Base-by-base conservation (phyloP, 306 rosid species). In the Mucuna pruriens region DNA sequence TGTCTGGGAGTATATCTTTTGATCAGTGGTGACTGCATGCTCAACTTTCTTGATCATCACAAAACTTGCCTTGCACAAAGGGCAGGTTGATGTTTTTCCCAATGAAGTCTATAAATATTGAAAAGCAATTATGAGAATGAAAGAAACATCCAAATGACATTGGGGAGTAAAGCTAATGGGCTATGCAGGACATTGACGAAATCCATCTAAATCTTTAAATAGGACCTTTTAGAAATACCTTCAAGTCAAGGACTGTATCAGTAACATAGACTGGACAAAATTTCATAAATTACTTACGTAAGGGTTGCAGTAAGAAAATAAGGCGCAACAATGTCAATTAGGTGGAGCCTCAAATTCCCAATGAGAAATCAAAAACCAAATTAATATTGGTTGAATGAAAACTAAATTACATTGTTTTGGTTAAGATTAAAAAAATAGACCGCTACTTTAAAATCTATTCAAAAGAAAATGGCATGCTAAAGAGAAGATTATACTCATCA, bases 21-120 rank as follows among this genome's bases (percentile, higher is more conserved):
- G 97, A 88, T 90, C 94, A 34, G 61, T 66, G 15, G 86, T 49
- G 42, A 81, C 94, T 38, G 91, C 91, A 77, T 86, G 89, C 81
- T 95, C 97, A 81, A 90, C 85, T 86, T 88, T 93, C 61, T 83
- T 87, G 60, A 95, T 89, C 86, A 20, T 80, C 42, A 9, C 31
- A 95, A 93, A 89, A 71, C 84, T 76, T 64, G 85, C 87, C 88
- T 93, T 93, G 98, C 99, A 95, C 89, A 95, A 81, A 65, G 98
- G 99, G 82, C 98, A 95, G 15, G 89, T 86, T 81, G 94, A 82
- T 29, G 36, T 44, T 82, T 89, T 93, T 76, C 93, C 74, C 84
- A 55, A 80, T 52, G 91, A 80, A 84, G 62, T 86, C 99, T 95
- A 57, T 45, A 85, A 55, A 81, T 69, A 84, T 57, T 9, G 65